Conservation (phyloP, 352 stramenopile species). For the Pythium angustatum region DNA sequence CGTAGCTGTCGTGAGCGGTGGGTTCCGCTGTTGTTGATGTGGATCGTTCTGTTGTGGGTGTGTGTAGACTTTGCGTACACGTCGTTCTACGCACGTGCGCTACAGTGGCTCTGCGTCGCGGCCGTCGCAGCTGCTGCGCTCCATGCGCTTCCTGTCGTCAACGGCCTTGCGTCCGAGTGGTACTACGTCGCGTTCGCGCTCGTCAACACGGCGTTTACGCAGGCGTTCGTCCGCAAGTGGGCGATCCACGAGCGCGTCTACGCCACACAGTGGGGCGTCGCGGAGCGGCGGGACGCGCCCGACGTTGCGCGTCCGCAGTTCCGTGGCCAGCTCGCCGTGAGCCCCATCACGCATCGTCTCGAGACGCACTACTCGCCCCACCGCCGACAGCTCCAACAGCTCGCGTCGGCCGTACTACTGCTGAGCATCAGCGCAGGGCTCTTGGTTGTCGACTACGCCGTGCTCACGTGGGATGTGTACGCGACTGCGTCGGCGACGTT, state of each 20-base stretch:
- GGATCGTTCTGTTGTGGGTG: not conserved
- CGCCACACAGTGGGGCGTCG: conserved; percentile 56
- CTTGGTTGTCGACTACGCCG: conserved; percentile 31
- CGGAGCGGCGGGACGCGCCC: conserved; percentile 26
- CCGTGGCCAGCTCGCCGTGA: conserved; percentile 48
- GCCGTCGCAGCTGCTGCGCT: conserved; percentile 35
- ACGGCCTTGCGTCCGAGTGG: conserved; percentile 3
- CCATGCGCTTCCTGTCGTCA: conserved; percentile 13
- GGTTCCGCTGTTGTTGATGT: not conserved
- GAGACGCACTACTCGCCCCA: conserved; percentile 47
- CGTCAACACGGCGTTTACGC: conserved; percentile 48
- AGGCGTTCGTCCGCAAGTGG: conserved; percentile 67
- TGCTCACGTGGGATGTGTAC: conserved; percentile 44
- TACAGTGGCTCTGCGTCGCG: conserved; percentile 41
- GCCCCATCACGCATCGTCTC: conserved; percentile 51
- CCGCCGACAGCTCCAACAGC: conserved; percentile 33
- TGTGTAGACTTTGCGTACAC: conserved; percentile 63
- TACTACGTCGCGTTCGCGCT: conserved; percentile 44
- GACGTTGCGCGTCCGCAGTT: conserved; percentile 52
- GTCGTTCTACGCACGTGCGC: conserved; percentile 47
- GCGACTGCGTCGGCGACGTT: conserved; percentile 19
- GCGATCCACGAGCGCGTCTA: conserved; percentile 39
- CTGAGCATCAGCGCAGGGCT: conserved; percentile 30
- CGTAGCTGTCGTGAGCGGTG: conserved; percentile 19
- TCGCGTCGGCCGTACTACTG: conserved; percentile 30